Base-by-base conservation (phyloP, 345 rosid genomes). In the Reutealis trisperma region DNA sequence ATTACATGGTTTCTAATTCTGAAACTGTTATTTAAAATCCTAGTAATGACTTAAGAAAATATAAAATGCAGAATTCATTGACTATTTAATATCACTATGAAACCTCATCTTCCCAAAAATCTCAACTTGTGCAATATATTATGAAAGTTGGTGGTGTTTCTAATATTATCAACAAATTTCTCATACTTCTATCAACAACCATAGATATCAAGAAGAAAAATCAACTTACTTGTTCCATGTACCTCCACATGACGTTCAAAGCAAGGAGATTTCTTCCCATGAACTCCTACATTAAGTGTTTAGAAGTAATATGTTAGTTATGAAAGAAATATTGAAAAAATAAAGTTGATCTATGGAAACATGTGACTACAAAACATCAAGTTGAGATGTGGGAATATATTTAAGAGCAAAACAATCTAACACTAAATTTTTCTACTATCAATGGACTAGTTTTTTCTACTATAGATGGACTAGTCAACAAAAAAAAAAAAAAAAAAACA, bases 181-280 rank as follows among this genome's bases (percentile, higher is more conserved):
- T 51, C 18, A 51, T 15, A 51, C 5, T 0, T 15, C 19, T 51
- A 51, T 51, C 55, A 3, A 15, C 4, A 24, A 61, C 32, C 11
- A 32, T 47, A 63, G 61, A 45, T 18, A 25, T 52, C 32, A 18
- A 34, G 44, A 67, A 45, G 0, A 22, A 63, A n/a, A 60, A 60
- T 25, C 57, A 70, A 54, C 79, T 64, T 86, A 92, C 98, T 93
- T 95, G 99, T 75, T 95, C 98, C 87, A 85, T 88, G 87, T 91
- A 94, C 87, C 90, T 94, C 98, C 98, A 94, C 98, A 94, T 94
- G 85, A 94, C 98, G 80, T 94, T 94, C 86, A 94, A 60, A 16
- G 98, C 98, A 58, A 94, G 95, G 74, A 94, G 94, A 88, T 91
- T 94, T 85, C 88, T 80, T 70, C 98, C 98, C 98, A 95, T 86